Conservation (phyloP, 2,329 filamentous ascomycete genomes). For the Myriangium duriaei region DNA sequence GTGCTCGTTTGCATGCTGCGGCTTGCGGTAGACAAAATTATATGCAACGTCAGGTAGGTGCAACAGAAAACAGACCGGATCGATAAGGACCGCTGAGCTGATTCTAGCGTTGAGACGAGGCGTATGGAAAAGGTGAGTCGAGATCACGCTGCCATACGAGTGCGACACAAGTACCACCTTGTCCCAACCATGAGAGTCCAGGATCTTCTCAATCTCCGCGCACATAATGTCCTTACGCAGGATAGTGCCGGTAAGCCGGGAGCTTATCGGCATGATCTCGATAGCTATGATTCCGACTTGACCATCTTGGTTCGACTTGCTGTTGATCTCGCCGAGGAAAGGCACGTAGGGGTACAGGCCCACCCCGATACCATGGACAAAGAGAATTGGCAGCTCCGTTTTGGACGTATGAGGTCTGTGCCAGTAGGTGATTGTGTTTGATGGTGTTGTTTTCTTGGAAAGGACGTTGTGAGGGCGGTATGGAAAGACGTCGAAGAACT, state of each 20-base stretch:
- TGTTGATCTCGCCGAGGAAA: conserved; percentile 37
- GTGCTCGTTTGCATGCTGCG: conserved; percentile 51
- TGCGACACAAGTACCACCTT: conserved; percentile 50
- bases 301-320: conserved; percentile 23
- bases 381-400: conserved; percentile 47
- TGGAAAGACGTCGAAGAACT: conserved; percentile 43
- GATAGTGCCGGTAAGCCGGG: conserved; percentile 45
- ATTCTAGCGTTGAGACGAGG: conserved; percentile 33
- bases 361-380: conserved; percentile 59
- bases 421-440: conserved; percentile 49
- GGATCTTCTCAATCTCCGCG: conserved; percentile 42
- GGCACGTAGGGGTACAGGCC: conserved; percentile 50
- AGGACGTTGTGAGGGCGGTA: conserved; percentile 42
- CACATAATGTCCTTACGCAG: conserved; percentile 42
- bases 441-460: conserved; percentile 36
- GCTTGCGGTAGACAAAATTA: conserved; percentile 44
- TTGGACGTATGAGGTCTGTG: conserved; percentile 49
- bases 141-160: conserved; percentile 49
- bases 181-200: conserved; percentile 45
- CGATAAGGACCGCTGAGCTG: conserved; percentile 39
- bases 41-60: conserved; percentile 59
- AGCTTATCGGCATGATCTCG: conserved; percentile 54
- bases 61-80: conserved; percentile 55
- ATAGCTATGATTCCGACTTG: conserved; percentile 52
- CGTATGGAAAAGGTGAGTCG: conserved; percentile 48